A percentile compares a stretch with the other conserved stretches of the same genome.
phyloP scores from a whole-genome alignment of 2,329 filamentous ascomycete genomes.

The Lithohypha guttulata region DNA sequence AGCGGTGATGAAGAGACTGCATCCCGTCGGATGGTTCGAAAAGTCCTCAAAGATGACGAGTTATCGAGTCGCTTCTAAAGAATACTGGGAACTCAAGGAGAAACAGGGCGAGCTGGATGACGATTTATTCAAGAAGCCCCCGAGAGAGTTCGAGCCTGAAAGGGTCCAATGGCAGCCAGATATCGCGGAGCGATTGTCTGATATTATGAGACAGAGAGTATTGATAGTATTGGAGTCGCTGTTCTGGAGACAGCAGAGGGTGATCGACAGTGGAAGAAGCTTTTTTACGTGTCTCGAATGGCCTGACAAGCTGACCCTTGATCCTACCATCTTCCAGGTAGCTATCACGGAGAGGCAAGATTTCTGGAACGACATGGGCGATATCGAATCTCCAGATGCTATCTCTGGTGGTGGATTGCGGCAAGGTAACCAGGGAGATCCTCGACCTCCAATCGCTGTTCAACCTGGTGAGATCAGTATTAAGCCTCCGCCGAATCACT shows the following conservation, averaged over 20 bases:
- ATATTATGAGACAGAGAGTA: constrained; percentile 17
- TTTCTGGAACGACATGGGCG: constrained; percentile 9
- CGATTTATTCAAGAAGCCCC: background rate
- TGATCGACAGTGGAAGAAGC: background rate
- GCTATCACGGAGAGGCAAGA: background rate
- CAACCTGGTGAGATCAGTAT: background rate
- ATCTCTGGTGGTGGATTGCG: background rate
- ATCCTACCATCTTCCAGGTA: background rate
- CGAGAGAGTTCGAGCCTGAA: background rate
- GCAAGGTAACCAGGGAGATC: background rate
- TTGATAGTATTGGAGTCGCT: constrained; percentile 10
- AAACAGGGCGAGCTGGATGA: constrained; percentile 5
- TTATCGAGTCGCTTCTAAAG: constrained; percentile 5
- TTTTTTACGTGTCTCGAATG: constrained; percentile 11
- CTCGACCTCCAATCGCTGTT: constrained; percentile 2
- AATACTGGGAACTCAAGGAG: constrained; percentile 1
- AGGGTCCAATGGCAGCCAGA: constrained; percentile 18
- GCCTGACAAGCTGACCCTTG: background rate
- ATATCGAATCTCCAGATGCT: constrained; percentile 6
- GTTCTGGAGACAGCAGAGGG: constrained; percentile 5
- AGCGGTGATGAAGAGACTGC: background rate
- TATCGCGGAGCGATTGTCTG: constrained; percentile 11
- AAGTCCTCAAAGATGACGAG: constrained; percentile 1
- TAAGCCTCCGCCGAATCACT: background rate
- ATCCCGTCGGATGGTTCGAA: constrained; percentile 2